Conservation (phyloP, 2,329 filamentous ascomycete genomes). For the Acrodontium crateriforme region DNA sequence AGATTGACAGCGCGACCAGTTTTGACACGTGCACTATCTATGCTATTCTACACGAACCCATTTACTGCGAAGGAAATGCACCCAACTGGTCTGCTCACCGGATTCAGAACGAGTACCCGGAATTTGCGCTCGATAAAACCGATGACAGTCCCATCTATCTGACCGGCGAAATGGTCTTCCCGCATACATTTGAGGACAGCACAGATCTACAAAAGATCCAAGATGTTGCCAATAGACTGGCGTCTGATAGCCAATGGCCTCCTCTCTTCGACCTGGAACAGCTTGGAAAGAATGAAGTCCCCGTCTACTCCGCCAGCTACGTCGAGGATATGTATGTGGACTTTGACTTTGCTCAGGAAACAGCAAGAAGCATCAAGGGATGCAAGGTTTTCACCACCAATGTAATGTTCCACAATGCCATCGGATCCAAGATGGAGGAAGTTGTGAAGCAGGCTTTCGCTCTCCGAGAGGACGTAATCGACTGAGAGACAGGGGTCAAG, state of each 20-base stretch:
- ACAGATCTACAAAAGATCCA: conserved; percentile 58
- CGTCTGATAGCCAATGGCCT: conserved; percentile 56
- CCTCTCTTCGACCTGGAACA: conserved; percentile 61
- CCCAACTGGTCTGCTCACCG: conserved; percentile 65
- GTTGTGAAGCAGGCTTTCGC: conserved; percentile 64
- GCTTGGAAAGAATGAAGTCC: conserved; percentile 63
- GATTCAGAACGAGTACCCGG: conserved; percentile 37
- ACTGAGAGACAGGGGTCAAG: no score
- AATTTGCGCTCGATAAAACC: conserved; percentile 32
- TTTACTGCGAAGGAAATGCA: conserved; percentile 61
- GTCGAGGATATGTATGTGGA: conserved; percentile 90
- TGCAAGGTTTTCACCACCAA: conserved; percentile 79
- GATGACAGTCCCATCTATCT: conserved; percentile 52
- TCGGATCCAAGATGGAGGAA: conserved; percentile 60
- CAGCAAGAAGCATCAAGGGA: conserved; percentile 58
- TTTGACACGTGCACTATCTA: conserved; percentile 75
- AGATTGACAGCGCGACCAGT: conserved; percentile 51
- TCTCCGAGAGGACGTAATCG: conserved; percentile 55
- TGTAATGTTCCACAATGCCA: conserved; percentile 70
- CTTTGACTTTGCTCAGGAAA: conserved; percentile 57
- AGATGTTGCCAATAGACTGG: conserved; percentile 57
- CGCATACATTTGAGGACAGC: conserved; percentile 71
- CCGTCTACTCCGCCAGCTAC: conserved; percentile 73
- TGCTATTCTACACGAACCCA: conserved; percentile 71
- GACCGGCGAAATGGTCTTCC: conserved; percentile 86